These are phyloP conservation scores for Phaseolus lunatus DNA, from an alignment of 306 rosid genomes.

Conservation along the genomic window DNA sequence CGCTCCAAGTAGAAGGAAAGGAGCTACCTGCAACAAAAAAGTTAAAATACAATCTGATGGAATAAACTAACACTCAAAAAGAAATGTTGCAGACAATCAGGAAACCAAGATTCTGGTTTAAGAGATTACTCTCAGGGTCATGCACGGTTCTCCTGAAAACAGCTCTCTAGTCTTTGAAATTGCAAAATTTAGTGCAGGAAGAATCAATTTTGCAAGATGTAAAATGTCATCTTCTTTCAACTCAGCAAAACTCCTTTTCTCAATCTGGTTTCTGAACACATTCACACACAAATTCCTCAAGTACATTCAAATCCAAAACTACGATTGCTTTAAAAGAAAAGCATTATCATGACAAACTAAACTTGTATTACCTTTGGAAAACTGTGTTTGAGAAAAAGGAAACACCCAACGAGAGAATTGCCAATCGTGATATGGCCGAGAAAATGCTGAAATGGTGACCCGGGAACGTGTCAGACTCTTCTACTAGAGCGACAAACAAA, in stretches of 20 bases:
- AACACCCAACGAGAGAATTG: conserved; percentile 64
- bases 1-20: conserved; percentile 85
- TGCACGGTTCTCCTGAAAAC: conserved; percentile 89
- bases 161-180: conserved; percentile 63
- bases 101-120: conserved; percentile 14
- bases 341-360: conserved; percentile 1
- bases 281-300: conserved; percentile 6
- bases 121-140: conserved; percentile 78
- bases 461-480: conserved; percentile 30
- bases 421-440: conserved; percentile 68
- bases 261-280: conserved; percentile 58
- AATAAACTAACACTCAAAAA: conserved; percentile 12
- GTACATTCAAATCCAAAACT: conserved; percentile 13
- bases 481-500: neutral
- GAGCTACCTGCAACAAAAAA: conserved; percentile 63
- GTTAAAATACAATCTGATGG: neutral
- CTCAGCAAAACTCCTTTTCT: conserved; percentile 48
- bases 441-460: conserved; percentile 65
- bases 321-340: neutral
- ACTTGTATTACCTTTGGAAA: conserved; percentile 61
- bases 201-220: conserved; percentile 67
- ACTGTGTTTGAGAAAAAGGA: conserved; percentile 81
- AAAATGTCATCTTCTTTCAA: conserved; percentile 82
- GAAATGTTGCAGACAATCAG: conserved; percentile 7
- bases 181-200: conserved; percentile 75